A percentile compares a stretch with the other conserved stretches of the same genome.
phyloP scores from a whole-genome alignment of 1,139 yeast species.

The Neolecta irregularis region DNA sequence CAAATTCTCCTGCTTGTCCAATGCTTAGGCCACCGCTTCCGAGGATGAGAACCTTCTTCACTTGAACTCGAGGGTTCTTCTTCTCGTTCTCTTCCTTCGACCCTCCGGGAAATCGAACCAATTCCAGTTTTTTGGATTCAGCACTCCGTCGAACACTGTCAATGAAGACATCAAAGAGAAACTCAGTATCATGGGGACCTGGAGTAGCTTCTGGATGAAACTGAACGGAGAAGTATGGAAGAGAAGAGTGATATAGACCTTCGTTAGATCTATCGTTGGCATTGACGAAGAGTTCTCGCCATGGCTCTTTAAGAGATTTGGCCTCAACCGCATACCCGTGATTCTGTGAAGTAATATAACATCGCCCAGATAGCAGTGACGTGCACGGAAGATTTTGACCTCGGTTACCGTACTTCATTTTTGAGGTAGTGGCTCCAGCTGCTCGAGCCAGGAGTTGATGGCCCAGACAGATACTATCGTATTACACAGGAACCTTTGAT shows the following conservation, averaged over 20 bases:
- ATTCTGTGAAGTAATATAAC: slow-evolving; percentile 97
- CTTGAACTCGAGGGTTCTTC: slow-evolving; percentile 61
- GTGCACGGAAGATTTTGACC: slow-evolving; percentile 99
- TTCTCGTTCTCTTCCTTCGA: slow-evolving; percentile 52
- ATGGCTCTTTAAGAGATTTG: slow-evolving; percentile 49
- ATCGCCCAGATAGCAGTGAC: slow-evolving; percentile 79
- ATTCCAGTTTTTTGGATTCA: slow-evolving; percentile 41
- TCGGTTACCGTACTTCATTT: slow-evolving; percentile 97
- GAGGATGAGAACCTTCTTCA: slow-evolving; percentile 83
- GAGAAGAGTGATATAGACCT: slow-evolving; percentile 81
- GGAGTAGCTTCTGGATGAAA: slow-evolving; percentile 99
- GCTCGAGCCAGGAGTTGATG: slow-evolving; percentile 96
- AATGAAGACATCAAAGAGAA: slow-evolving; percentile 86
- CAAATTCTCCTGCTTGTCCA: slow-evolving; percentile 99
- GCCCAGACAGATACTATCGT: slow-evolving; percentile 94
- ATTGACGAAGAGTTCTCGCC: slow-evolving; percentile 91
- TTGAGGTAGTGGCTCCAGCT: slow-evolving; percentile 79
- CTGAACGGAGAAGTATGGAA: slow-evolving; percentile 96
- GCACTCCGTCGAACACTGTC: slow-evolving; percentile 50
- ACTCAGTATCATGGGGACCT: slow-evolving; percentile 98
- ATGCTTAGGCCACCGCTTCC: slow-evolving; percentile 98
- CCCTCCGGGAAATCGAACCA: slow-evolving; percentile 89
- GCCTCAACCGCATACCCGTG: slow-evolving; percentile 97
- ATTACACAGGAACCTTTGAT: slow-evolving; percentile 57
- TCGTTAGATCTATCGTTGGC: slow-evolving; percentile 97